A percentile compares a stretch with the other conserved stretches of the same genome.
phyloP scores from a whole-genome alignment of 345 rosid species.

The Dipteronia dyeriana region DNA sequence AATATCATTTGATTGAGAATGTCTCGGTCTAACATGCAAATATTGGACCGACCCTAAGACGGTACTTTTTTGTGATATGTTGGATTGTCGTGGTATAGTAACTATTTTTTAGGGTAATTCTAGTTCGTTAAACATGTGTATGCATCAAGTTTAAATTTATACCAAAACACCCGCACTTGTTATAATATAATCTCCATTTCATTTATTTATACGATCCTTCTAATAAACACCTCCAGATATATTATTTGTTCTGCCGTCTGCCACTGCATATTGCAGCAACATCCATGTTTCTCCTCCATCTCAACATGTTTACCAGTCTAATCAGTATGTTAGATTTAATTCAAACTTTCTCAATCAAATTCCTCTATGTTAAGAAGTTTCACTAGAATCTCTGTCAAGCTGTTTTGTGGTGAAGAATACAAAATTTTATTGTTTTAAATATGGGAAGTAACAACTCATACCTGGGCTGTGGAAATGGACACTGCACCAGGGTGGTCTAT shows the following conservation, averaged over 20 bases:
- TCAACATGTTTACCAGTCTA: not conserved
- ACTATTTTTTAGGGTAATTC: too few relatives aligned
- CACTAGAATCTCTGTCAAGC: not conserved
- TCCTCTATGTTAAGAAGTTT: not conserved
- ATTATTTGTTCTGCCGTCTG: not conserved
- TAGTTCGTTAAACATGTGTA: too few relatives aligned
- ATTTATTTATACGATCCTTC: not conserved
- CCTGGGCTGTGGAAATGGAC: conserved; percentile 76
- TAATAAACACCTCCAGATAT: too few relatives aligned
- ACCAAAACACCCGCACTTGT: too few relatives aligned
- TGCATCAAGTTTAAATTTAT: too few relatives aligned
- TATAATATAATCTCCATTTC: not conserved
- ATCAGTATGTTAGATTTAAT: not conserved
- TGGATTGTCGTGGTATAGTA: too few relatives aligned
- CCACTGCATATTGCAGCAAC: not conserved
- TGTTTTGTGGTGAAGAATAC: not conserved
- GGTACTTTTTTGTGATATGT: too few relatives aligned
- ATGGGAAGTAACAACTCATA: conserved; percentile 25
- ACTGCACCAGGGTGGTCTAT: conserved; percentile 76
- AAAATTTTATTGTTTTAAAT: not conserved
- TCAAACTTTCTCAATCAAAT: not conserved
- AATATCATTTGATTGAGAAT: too few relatives aligned
- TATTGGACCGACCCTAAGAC: too few relatives aligned
- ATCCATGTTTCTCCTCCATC: not conserved
- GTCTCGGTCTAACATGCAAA: too few relatives aligned